Evolutionary conservation across 441 rosid species (phyloP), one percentile per base, ranked within the genome.

Genomic region (Populus hybrid): DNA sequence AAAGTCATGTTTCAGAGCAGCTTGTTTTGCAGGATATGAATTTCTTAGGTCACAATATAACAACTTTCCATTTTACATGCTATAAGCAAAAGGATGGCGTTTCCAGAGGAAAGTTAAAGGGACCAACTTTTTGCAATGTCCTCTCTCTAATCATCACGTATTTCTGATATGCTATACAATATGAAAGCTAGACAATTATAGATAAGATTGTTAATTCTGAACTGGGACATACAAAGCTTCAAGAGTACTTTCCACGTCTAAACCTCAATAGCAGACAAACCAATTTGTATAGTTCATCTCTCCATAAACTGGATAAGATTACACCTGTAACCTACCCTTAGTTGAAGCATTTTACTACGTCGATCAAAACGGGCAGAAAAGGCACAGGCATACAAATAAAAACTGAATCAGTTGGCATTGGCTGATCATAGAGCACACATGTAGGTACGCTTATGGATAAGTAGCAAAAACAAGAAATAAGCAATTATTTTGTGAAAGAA

Each of bases 401-500:
- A 21, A 72, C 40, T 16, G 3, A 57, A 18, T 4, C 40, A 53
- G 14, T 19, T 34, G 46, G 71, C 26, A 57, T 2, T 40, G 34
- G 26, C 18, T 70, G 67, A 67, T 50, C 42, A 67, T 46, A 46
- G 23, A 21, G 53, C 65, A 35, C 19, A 18, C 14, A 36, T 3
- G 50, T 3, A 57, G 69, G 69, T 75, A 78, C 6, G 64, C 75
- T 69, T 72, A 46, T 34, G 75, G 67, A 73, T 6, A 64, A 11
- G 46, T 38, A 19, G 67, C 10, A 40, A 40, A 72, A 67, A 78
- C 61, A 72, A 65, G 46, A 26, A 78, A 65, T 26, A 64, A 18
- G 9, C 2, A 46, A 28, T 2, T 34, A 28, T 30, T 14, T 46
- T 23, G 61, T 10, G 34, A 16, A 70, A 71, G 3, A 18, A n/a